Evolutionary conservation across 1,284 basidiomycete species (phyloP), one percentile per base, ranked within the genome.

Genomic region (Moesziomyces antarcticus): DNA sequence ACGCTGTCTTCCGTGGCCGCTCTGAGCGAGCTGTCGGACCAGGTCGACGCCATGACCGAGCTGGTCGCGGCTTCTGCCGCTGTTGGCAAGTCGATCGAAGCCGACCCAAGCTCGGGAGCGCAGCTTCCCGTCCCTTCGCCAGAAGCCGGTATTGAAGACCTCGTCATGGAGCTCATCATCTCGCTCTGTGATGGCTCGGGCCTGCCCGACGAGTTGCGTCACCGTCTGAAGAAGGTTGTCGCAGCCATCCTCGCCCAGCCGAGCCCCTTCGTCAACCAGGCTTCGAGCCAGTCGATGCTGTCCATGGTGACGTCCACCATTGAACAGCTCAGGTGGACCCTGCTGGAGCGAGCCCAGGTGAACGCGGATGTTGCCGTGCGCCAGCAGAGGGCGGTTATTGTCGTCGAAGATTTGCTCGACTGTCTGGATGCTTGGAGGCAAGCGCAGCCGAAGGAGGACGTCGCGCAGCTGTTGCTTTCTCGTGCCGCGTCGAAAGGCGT

Each of bases 41-140:
- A 63, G n/a, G 64, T 58, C 14, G 64, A 75, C 30, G 68, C 66
- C 2, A 56, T 78, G 27, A 47, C 57, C 11, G 73, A 66, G 41
- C 62, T 78, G 3, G 35, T 77, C 10, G 52, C 35, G 3, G 67
- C 75, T 5, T 61, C 69, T 3, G 59, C 57, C 16, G 54, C 67
- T 10, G 46, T 67, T 11, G 20, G 51, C 14, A 56, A 56, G 43
- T 33, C 48, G 18, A 33, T 42, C 18, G 53, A n/a, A 9, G 48
- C 42, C 3, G 25, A 27, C 44, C 24, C 45, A 14, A 49, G 30
- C 3, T 10, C 27, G 27, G 25, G 50, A 18, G 16, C 37, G 3
- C 50, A 41, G 9, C 47, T 73, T 25, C 70, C 64, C 10, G 45
- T 52, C 6, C 70, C 70, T 30, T 21, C 49, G 10, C 2, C 70